Base-by-base conservation (phyloP, 345 rosid genomes). In the Bruguiera sexangula region DNA sequence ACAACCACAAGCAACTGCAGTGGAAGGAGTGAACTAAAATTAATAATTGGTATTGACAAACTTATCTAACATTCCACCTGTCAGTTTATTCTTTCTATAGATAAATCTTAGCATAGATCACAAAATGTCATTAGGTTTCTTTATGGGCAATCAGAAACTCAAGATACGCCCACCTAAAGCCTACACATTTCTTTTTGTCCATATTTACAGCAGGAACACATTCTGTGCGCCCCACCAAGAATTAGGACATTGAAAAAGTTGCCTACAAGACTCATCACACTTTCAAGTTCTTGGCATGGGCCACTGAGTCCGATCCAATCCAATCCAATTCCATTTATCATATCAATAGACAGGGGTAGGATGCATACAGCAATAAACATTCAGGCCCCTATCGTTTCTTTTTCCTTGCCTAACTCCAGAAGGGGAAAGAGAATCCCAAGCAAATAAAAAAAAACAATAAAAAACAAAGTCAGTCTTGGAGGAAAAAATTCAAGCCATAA, bases 191-290 rank as follows among this genome's bases (percentile, higher is more conserved):
- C 21, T 74, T 63, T 81, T 57, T 64, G 84, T 81, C 81, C 79
- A 71, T 66, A 52, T 78, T 78, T 81, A 81, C 84, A 62, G 75
- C 70, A 55, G 56, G 62, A 22, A 22, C 78, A 81, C 79, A 55
- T 29, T 70, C 66, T 43, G 11, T 68, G 81, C 69, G 75, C 51
- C 75, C 79, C 63, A 31, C 75, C 70, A 77, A 81, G 81, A 81
- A 81, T 78, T 46, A 61, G 72, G 77, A 79, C 79, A 75, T 15
- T 19, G 13, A 68, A 36, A 68, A 22, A 1, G 27, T 21, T 31
- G 18, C 6, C 20, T 5, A 63, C 65, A 18, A 46, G 6, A 60
- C 43, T 56, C 34, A 24, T 46, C 36, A 52, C n/a, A 10, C 30
- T 18, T 26, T 6, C 29, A 51, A 21, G 24, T 50, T 57, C 30